Conservation (phyloP, 495 filamentous ascomycete species). For the Hypoxylon subgilvum region DNA sequence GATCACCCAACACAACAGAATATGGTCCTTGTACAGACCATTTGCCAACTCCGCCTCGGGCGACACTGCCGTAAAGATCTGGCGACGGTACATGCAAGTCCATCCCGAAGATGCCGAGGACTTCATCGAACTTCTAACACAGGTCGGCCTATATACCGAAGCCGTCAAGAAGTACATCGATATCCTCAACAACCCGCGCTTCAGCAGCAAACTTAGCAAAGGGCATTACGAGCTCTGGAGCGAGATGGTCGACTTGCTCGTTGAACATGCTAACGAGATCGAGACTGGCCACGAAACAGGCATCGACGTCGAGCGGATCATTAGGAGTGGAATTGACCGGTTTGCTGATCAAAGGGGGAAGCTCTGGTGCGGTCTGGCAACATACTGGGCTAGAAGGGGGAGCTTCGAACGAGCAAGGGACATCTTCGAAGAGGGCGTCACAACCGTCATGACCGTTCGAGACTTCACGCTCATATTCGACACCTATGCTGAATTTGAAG, state of each 20-base stretch:
- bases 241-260: constrained; percentile 97
- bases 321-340: constrained; percentile 88
- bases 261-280: constrained; percentile 85
- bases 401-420: constrained; percentile 90
- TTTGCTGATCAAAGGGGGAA: constrained; percentile 96
- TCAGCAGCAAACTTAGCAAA: constrained; percentile 90
- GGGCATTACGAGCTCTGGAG: constrained; percentile 97
- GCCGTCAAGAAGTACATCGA: constrained; percentile 93
- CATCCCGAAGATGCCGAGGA: constrained; percentile 96
- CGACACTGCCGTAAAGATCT: constrained; percentile 88
- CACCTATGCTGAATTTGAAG: constrained; percentile 94
- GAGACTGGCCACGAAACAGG: constrained; percentile 77
- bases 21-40: constrained; percentile 90
- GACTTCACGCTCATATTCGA: constrained; percentile 98
- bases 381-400: constrained; percentile 94
- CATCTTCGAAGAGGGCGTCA: constrained; percentile 95
- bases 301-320: constrained; percentile 91
- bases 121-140: constrained; percentile 84
- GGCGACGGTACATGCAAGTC: constrained; percentile 96
- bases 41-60: constrained; percentile 95
- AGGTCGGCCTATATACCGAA: constrained; percentile 85
- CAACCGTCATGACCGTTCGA: constrained; percentile 98
- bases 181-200: constrained; percentile 88
- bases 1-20: constrained; percentile 94
- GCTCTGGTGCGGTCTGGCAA: constrained; percentile 93